Percentiles rank a stretch among this genome's conserved stretches.
These are phyloP conservation scores for Fusarium euwallaceae DNA, from an alignment of 2,329 filamentous ascomycete species.

Conservation along the genomic window DNA sequence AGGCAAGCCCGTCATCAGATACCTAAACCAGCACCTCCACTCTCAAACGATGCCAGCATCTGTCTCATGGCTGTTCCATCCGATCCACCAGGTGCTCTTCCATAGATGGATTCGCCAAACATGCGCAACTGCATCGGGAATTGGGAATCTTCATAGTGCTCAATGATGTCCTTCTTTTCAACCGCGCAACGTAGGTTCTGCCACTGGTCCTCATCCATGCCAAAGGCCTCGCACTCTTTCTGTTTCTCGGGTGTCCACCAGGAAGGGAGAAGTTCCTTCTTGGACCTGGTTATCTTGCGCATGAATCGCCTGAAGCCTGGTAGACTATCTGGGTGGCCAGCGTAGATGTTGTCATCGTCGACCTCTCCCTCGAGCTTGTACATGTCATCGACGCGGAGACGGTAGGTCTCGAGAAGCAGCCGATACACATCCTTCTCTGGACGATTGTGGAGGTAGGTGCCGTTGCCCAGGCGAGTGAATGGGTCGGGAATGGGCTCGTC, in stretches of 20 bases:
- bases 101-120: slow-evolving; percentile 58
- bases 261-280: slow-evolving; percentile 53
- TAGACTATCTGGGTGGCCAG: slow-evolving; percentile 35
- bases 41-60: slow-evolving; percentile 44
- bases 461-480: neutral
- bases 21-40: neutral
- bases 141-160: slow-evolving; percentile 57
- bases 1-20: no score
- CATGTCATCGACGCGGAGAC: slow-evolving; percentile 57
- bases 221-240: slow-evolving; percentile 53
- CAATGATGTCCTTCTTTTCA: slow-evolving; percentile 54
- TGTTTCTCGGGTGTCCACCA: slow-evolving; percentile 61
- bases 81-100: slow-evolving; percentile 47
- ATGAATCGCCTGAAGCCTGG: slow-evolving; percentile 56
- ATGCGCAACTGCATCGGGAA: slow-evolving; percentile 67
- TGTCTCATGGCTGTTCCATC: slow-evolving; percentile 44
- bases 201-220: slow-evolving; percentile 48
- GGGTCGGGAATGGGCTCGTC: neutral
- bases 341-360: slow-evolving; percentile 50
- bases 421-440: slow-evolving; percentile 59
- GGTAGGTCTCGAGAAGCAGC: slow-evolving; percentile 62
- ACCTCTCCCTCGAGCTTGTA: slow-evolving; percentile 46
- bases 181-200: slow-evolving; percentile 33
- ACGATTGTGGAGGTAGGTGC: slow-evolving; percentile 53
- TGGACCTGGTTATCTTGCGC: slow-evolving; percentile 23